phyloP scores from a whole-genome alignment of 352 stramenopile species.

The Phytophthora fragariae region DNA sequence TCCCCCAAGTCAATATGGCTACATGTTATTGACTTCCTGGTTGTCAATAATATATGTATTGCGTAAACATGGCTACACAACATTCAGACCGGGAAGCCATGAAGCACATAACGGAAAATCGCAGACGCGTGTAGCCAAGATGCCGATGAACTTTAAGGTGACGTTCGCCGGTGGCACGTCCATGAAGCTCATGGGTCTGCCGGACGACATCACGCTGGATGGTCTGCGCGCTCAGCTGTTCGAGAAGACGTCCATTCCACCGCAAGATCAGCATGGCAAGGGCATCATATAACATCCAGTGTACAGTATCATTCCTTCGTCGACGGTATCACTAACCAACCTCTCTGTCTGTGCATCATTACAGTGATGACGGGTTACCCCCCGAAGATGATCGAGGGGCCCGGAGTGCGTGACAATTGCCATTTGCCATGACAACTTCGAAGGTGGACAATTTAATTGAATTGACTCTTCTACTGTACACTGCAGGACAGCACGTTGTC shows the following conservation, averaged over 20 bases:
- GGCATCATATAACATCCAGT: not conserved
- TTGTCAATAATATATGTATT: not conserved
- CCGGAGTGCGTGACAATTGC: constrained; percentile 49
- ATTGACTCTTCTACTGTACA: constrained; percentile 1
- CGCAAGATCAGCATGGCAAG: constrained; percentile 73
- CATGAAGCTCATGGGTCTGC: constrained; percentile 72
- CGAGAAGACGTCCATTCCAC: constrained; percentile 64
- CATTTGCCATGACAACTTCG: not conserved
- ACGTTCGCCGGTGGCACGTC: constrained; percentile 79
- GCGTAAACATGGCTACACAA: not conserved
- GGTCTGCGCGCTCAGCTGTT: constrained; percentile 58
- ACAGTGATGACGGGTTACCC: constrained; percentile 83
- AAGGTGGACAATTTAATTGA: not conserved
- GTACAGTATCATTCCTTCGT: constrained; percentile 15
- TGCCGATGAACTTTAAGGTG: constrained; percentile 76
- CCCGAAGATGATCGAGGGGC: constrained; percentile 69
- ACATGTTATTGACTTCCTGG: not conserved
- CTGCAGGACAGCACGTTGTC: constrained; percentile 55
- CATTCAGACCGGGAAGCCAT: not conserved
- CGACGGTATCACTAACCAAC: constrained; percentile 12
- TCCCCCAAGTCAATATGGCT: not conserved
- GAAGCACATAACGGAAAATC: not conserved
- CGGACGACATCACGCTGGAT: constrained; percentile 70
- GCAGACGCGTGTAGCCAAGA: constrained; percentile 10
- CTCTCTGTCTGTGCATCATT: constrained; percentile 3